phyloP scores from a whole-genome alignment of 306 rosid species.

The Echinosophora koreensis region DNA sequence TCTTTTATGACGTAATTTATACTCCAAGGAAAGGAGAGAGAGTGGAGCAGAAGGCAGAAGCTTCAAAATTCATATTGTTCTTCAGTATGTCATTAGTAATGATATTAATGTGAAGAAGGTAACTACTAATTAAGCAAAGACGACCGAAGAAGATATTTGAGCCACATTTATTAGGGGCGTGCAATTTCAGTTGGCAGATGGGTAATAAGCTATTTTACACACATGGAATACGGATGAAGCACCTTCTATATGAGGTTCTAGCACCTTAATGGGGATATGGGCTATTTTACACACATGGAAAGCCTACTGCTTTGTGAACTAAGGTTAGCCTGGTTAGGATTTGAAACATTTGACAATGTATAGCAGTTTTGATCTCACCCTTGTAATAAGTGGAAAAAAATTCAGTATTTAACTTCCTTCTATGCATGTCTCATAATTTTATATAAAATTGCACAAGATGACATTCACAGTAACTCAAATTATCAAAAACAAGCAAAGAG shows the following conservation, averaged over 20 bases:
- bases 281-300: not conserved
- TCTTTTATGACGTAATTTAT: conserved; percentile 65
- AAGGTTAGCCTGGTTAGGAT: not conserved
- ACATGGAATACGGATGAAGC: too few relatives aligned
- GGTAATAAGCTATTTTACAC: not conserved
- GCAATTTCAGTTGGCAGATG: not conserved
- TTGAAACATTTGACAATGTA: not conserved
- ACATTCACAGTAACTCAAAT: not conserved
- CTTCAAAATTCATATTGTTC: conserved; percentile 56
- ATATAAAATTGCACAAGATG: conserved; percentile 8
- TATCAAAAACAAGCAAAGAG: conserved; percentile 39
- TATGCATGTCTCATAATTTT: too few relatives aligned
- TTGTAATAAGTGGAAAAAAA: conserved; percentile 14
- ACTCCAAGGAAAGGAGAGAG: conserved; percentile 69
- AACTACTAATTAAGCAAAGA: conserved; percentile 61
- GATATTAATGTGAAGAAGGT: conserved; percentile 54
- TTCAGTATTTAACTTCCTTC: conserved; percentile 5
- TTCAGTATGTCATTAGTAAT: conserved; percentile 56
- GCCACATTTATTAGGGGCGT: conserved; percentile 6
- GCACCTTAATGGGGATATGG: too few relatives aligned
- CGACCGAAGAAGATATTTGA: conserved; percentile 43
- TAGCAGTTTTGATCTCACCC: conserved; percentile 27
- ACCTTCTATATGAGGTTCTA: too few relatives aligned
- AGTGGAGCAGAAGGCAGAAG: conserved; percentile 64
- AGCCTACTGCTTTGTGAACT: not conserved